Evolutionary conservation across 78 protist species (phyloP).

Genomic region (Dictyostelium firmibasis): DNA sequence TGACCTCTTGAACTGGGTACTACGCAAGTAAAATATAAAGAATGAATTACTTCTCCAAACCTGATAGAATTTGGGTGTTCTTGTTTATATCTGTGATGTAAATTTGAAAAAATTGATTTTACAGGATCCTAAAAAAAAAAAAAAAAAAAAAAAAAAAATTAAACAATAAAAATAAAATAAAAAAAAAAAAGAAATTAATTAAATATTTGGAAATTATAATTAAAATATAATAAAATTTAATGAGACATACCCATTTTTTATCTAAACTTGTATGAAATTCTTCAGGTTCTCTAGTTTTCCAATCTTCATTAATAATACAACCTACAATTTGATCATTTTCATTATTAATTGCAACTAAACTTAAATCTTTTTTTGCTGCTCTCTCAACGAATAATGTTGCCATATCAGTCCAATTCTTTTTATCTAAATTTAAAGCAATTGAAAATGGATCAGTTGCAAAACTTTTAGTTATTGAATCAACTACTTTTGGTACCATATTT

Average conservation of each 20-base stretch:
- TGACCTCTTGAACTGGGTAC: not conserved
- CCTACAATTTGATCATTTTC: not conserved
- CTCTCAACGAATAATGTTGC: not conserved
- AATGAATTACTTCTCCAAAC: constrained; percentile 1
- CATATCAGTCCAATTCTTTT: not conserved
- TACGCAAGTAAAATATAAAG: constrained; percentile 9
- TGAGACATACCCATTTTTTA: not conserved
- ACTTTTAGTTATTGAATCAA: not conserved
- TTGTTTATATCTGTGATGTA: constrained; percentile 7
- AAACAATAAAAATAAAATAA: not conserved
- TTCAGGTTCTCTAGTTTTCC: not conserved
- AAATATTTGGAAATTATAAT: no score
- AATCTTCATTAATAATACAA: constrained; percentile 5
- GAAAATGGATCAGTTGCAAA: constrained; percentile 17
- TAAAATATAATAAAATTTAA: not conserved
- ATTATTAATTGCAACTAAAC: not conserved
- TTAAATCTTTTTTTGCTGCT: constrained; percentile 5
- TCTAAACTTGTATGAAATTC: not conserved
- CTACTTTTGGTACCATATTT: not conserved
- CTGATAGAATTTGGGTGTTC: constrained; percentile 1
- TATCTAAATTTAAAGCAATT: not conserved
- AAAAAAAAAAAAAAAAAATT: not conserved
- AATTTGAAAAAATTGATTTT: constrained; percentile 2
- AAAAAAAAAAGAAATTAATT: no score
- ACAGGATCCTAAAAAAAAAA: not conserved